Evolutionary conservation across 495 filamentous ascomycete genomes (phyloP).

Genomic region (Tuber calosporum): DNA sequence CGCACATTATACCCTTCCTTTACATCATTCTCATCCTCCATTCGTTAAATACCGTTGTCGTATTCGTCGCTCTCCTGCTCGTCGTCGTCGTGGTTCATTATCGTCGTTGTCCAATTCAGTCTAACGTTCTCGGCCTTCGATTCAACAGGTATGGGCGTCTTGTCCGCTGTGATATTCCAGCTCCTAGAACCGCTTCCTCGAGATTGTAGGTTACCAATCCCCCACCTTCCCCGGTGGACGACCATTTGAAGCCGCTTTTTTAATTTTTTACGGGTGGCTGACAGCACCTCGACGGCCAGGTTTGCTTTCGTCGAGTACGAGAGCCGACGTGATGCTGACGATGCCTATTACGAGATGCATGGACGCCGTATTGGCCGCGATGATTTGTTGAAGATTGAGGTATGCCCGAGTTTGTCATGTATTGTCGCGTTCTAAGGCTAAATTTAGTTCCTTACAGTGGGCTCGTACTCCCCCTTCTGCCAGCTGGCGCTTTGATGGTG

Average conservation of each 20-base stretch:
- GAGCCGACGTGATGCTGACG: conserved; percentile 95
- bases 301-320: conserved; percentile 99
- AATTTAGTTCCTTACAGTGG: conserved; percentile 57
- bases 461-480: conserved; percentile 96
- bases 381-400: conserved; percentile 96
- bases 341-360: conserved; percentile 99
- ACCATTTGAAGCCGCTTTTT: conserved; percentile 27
- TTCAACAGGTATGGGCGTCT: conserved; percentile 84
- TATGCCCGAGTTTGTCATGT: conserved; percentile 44
- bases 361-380: conserved; percentile 97
- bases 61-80: conserved; percentile 37
- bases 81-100: conserved; percentile 32
- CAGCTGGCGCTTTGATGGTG: conserved; percentile 95
- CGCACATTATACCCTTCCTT: conserved; percentile 40
- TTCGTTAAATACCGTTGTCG: conserved; percentile 20
- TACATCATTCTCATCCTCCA: conserved; percentile 41
- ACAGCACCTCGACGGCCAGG: conserved; percentile 48
- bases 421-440: neutral
- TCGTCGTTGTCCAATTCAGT: conserved; percentile 18
- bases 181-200: conserved; percentile 82
- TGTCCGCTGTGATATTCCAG: conserved; percentile 97
- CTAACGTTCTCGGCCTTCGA: conserved; percentile 40
- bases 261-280: conserved; percentile 31
- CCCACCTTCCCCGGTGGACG: conserved; percentile 31
- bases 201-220: conserved; percentile 66